Base-by-base conservation (phyloP, 2,329 filamentous ascomycete species). In the Aciculosporium take region DNA sequence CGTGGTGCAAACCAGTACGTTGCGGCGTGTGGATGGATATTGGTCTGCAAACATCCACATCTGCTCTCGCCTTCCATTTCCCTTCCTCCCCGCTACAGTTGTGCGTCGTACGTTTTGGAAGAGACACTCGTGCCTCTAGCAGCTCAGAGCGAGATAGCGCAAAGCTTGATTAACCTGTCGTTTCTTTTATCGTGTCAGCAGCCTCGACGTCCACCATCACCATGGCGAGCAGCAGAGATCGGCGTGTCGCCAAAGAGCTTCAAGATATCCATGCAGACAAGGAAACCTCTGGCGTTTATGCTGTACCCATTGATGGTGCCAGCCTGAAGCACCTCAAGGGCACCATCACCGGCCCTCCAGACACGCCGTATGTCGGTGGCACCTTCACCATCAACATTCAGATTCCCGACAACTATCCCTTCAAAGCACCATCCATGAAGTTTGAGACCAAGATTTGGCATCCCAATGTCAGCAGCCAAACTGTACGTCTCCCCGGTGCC, bases 361-460 rank as follows among this genome's bases (percentile, higher is more conserved):
- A 93, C 49, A 94, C 89, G 1, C 87, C 91, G 0, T 98, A 96
- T 57, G 84, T 88, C 50, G 87, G 86, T 17, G 91, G 87, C 31
- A 79, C 72, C 23, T 98, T 78, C 59, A 63, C 73, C 13, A 76
- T 98, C 50, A 84, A 94, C 54, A 91, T 98, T 53, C 74, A 73
- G 53, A 91, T 98, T 40, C 88, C 89, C 0, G 74, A 74, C 47
- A 83, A 84, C 51, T 98, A 98, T 56, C 91, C 91, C 0, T 98
- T 98, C 67, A 83, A 87, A 52, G 85, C 89, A 4, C 91, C 91
- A 4, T 62, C 76, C 45, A 96, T 98, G 82, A 81, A 77, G 53
- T 96, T 96, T 56, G 75, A 81, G 49, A 98, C 91, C 48, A 88
- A 81, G 62, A 81, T 96, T 52, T 98, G 88, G 88, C 91, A 98